phyloP scores from a whole-genome alignment of 306 rosid genomes.

The Cicer judaicum region DNA sequence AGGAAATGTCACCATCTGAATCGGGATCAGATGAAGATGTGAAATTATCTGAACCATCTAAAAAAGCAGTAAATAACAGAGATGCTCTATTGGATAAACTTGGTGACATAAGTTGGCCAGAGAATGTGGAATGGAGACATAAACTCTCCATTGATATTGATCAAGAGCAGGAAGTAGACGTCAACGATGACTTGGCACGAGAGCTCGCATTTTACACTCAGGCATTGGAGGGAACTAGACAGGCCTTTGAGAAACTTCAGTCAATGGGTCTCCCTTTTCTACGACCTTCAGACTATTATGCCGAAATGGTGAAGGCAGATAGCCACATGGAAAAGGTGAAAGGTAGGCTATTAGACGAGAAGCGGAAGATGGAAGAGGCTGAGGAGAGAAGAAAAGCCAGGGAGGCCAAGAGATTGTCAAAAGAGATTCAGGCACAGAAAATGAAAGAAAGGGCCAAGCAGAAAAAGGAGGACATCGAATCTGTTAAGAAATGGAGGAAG shows the following conservation, averaged over 20 bases:
- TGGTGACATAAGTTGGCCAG: constrained; percentile 90
- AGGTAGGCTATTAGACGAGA: constrained; percentile 72
- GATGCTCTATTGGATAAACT: constrained; percentile 83
- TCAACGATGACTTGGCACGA: constrained; percentile 82
- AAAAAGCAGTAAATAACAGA: constrained; percentile 65
- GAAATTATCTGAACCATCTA: constrained; percentile 65
- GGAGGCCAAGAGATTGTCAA: constrained; percentile 77
- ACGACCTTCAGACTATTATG: constrained; percentile 86
- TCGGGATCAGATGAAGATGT: constrained; percentile 68
- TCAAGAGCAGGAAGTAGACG: constrained; percentile 82
- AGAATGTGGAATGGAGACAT: constrained; percentile 73
- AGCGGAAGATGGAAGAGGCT: constrained; percentile 80
- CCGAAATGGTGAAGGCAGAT: constrained; percentile 93
- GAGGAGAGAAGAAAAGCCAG: constrained; percentile 88
- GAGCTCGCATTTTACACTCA: constrained; percentile 86
- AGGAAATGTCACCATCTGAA: constrained; percentile 59
- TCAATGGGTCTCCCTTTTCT: constrained; percentile 75
- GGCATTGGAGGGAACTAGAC: constrained; percentile 82
- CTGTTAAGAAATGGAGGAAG: constrained; percentile 98
- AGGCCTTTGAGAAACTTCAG: constrained; percentile 76
- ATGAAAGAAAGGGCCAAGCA: constrained; percentile 82
- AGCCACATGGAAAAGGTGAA: constrained; percentile 82
- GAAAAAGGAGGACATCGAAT: constrained; percentile 84
- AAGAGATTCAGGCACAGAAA: constrained; percentile 87
- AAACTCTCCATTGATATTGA: constrained; percentile 73